Percentiles rank a stretch among this genome's conserved stretches.
Conservation (phyloP, 768 basidiomycete species). For the Rhodotorula sphaerocarpa region DNA sequence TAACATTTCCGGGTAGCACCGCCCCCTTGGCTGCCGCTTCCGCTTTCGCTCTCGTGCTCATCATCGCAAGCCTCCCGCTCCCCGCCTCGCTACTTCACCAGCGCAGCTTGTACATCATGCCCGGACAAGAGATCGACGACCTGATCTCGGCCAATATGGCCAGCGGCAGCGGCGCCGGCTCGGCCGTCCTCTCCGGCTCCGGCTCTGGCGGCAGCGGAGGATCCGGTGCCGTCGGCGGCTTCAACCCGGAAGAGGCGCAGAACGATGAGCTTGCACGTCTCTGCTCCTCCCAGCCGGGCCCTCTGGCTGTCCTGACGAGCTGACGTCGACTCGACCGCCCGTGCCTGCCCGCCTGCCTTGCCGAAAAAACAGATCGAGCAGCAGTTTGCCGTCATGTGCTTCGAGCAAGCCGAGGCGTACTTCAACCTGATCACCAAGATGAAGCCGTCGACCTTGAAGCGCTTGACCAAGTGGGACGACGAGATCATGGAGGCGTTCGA, state of each 20-base stretch:
- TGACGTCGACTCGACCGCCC: neutral
- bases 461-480: slow-evolving; percentile 83
- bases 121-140: slow-evolving; percentile 15
- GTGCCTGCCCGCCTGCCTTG: neutral
- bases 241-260: slow-evolving; percentile 25
- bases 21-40: too few relatives aligned
- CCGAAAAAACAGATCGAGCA: slow-evolving; percentile 69
- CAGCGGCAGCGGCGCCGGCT: neutral
- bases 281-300: too few relatives aligned
- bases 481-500: slow-evolving; percentile 75
- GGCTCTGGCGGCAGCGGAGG: neutral
- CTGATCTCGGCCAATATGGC: slow-evolving; percentile 15
- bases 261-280: slow-evolving; percentile 22
- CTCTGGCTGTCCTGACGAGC: neutral
- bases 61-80: too few relatives aligned
- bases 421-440: slow-evolving; percentile 86
- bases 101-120: neutral
- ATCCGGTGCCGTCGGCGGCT: slow-evolving; percentile 6
- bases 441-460: slow-evolving; percentile 58
- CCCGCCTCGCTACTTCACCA: too few relatives aligned
- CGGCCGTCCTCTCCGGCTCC: neutral
- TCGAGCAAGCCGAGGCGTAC: slow-evolving; percentile 97
- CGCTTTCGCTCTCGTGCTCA: too few relatives aligned
- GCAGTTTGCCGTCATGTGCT: slow-evolving; percentile 93
- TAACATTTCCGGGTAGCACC: too few relatives aligned